These are phyloP conservation scores for Urtica urens DNA, from an alignment of 306 rosid genomes.

Conservation along the genomic window DNA sequence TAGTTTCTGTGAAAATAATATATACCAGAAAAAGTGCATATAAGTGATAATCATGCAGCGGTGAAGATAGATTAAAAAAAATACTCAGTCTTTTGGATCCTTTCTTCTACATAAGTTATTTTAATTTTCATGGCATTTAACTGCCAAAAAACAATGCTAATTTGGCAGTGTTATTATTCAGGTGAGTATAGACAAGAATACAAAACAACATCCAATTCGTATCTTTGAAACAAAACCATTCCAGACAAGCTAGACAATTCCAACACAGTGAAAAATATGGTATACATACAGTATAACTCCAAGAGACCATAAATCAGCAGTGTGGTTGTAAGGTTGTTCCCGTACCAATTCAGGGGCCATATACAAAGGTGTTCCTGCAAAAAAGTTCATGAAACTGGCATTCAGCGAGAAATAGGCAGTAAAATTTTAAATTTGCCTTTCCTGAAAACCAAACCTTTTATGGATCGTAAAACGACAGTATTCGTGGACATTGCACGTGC, in stretches of 20 bases:
- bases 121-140: neutral
- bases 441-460: slow-evolving; percentile 54
- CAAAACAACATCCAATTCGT: too few relatives aligned
- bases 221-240: too few relatives aligned
- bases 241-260: too few relatives aligned
- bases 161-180: too few relatives aligned
- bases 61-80: neutral
- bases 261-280: slow-evolving; percentile 4
- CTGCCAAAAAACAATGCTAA: neutral
- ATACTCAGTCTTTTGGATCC: neutral
- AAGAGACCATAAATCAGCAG: slow-evolving; percentile 97
- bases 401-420: neutral
- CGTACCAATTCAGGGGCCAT: slow-evolving; percentile 99
- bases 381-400: slow-evolving; percentile 5
- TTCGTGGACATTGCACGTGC: slow-evolving; percentile 99
- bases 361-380: slow-evolving; percentile 85
- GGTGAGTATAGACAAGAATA: too few relatives aligned
- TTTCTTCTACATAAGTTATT: neutral
- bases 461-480: slow-evolving; percentile 91
- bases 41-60: neutral
- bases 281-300: slow-evolving; percentile 83
- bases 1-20: slow-evolving; percentile 9
- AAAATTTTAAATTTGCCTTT: slow-evolving; percentile 10
- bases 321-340: slow-evolving; percentile 93
- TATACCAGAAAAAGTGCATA: neutral